Evolutionary conservation across 1,284 basidiomycete genomes (phyloP), one percentile per base, ranked within the genome.

Genomic region (Fomitiporia mediterranea): DNA sequence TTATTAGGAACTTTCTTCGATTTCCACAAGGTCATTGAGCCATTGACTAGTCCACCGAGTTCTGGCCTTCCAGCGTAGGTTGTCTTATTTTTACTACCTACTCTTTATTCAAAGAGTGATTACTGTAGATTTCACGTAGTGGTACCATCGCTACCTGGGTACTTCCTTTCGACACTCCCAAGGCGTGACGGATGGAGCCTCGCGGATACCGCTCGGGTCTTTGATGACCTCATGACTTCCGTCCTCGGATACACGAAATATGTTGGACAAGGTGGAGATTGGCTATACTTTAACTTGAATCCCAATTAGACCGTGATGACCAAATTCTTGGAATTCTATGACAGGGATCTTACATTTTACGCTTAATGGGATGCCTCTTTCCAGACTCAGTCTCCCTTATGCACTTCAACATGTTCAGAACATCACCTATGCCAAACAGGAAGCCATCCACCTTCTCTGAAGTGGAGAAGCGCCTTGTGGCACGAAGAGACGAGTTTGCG

Each of bases 11-110:
- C 60, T 3, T 64, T 66, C 55, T 64, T 58, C 51, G 65, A 66
- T 51, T 66, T 66, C 37, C 61, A 66, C 54, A 66, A 65, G 43
- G 64, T 66, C 15, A 60, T 65, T 34, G 53, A 60, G 6, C 57
- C 60, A 4, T 49, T 66, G 8, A 55, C 54, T 3, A 60, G 62
- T 53, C 64, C 64, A 37, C 55, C 60, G 19, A 54, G 51, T 17
- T 56, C 57, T 9, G 42, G 59, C 23, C 23, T 49, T n/a, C 61
- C 60, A 28, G 63, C 65, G 62, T 66, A 48, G 43, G 64, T 60
- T 15, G 15, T 30, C 13, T 7, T 21, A 50, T 17, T 13, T 23
- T n/a, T 25, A 28, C 42, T 13, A 37, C 21, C 19, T 15, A 50
- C 51, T 56, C 8, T 11, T 23, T 40, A 4, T 48, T 38, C 23